Conservation (phyloP, 306 rosid genomes). For the Begonia peltatifolia region DNA sequence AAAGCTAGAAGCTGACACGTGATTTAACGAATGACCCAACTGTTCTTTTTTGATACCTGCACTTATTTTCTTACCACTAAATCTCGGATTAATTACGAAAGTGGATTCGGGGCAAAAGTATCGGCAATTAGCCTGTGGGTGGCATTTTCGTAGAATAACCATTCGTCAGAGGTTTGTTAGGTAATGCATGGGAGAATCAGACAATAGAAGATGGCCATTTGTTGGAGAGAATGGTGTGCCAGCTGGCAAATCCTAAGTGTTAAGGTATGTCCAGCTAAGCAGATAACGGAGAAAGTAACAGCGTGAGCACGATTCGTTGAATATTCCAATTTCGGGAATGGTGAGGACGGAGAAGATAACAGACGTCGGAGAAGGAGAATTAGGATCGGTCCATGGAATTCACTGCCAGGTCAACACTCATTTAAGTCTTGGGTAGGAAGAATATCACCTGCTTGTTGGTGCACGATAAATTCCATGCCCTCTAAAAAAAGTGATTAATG, state of each 20-base stretch:
- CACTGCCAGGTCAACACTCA: too few relatives aligned
- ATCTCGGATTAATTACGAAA: neutral
- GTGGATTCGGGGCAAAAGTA: too few relatives aligned
- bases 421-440: too few relatives aligned
- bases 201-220: constrained; percentile 31
- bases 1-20: constrained; percentile 19
- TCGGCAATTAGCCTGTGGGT: neutral
- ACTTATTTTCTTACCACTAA: neutral
- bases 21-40: constrained; percentile 13
- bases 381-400: too few relatives aligned
- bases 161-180: neutral
- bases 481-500: too few relatives aligned
- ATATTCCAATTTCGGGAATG: neutral
- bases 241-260: constrained; percentile 18
- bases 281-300: constrained; percentile 4
- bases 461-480: too few relatives aligned
- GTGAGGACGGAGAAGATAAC: too few relatives aligned
- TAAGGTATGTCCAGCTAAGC: constrained; percentile 32
- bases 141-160: neutral
- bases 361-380: too few relatives aligned
- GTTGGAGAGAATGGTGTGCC: constrained; percentile 23
- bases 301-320: constrained; percentile 8
- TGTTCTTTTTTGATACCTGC: neutral
- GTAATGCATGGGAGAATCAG: neutral
- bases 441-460: too few relatives aligned